A percentile compares a stretch with the other conserved stretches of the same genome.
Evolutionary conservation across 495 filamentous ascomycete genomes (phyloP).

Genomic region (Antarctomyces pellizariae): DNA sequence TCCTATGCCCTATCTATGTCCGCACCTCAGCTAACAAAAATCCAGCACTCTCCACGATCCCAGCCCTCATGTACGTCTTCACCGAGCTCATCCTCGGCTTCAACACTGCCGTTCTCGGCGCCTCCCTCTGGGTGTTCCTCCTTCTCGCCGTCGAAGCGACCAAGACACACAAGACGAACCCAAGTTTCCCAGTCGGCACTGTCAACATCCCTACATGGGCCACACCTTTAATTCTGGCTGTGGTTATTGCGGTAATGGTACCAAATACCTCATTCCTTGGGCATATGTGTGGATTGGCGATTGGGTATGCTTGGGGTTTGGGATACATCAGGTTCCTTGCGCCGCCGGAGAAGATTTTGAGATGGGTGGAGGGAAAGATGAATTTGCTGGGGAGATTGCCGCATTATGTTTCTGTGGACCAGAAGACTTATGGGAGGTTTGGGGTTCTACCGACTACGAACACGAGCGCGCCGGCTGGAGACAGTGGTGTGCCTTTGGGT

Average conservation of each 20-base stretch:
- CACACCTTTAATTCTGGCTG: constrained; percentile 50
- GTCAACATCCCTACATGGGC: constrained; percentile 79
- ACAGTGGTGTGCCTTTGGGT: constrained; percentile 27
- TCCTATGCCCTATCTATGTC: not conserved
- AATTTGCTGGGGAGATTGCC: constrained; percentile 63
- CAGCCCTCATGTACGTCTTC: constrained; percentile 45
- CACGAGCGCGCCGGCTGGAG: constrained; percentile 12
- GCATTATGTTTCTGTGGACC: constrained; percentile 78
- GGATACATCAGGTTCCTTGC: constrained; percentile 69
- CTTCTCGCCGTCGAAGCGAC: constrained; percentile 66
- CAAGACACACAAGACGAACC: constrained; percentile 47
- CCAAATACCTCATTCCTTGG: constrained; percentile 68
- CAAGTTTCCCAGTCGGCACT: constrained; percentile 48
- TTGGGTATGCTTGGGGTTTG: constrained; percentile 71
- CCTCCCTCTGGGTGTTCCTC: constrained; percentile 82
- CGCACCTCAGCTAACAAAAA: constrained; percentile 6
- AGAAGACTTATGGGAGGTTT: constrained; percentile 90
- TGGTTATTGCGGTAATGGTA: constrained; percentile 46
- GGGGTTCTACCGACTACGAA: constrained; percentile 52
- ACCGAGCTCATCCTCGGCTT: constrained; percentile 42
- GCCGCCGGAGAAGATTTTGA: constrained; percentile 56
- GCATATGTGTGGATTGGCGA: constrained; percentile 53
- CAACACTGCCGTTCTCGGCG: constrained; percentile 52
- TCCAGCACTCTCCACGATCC: constrained; percentile 56
- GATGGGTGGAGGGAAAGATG: constrained; percentile 66